Base-by-base conservation (phyloP, 352 stramenopile genomes). In the Pythium myriotylum region DNA sequence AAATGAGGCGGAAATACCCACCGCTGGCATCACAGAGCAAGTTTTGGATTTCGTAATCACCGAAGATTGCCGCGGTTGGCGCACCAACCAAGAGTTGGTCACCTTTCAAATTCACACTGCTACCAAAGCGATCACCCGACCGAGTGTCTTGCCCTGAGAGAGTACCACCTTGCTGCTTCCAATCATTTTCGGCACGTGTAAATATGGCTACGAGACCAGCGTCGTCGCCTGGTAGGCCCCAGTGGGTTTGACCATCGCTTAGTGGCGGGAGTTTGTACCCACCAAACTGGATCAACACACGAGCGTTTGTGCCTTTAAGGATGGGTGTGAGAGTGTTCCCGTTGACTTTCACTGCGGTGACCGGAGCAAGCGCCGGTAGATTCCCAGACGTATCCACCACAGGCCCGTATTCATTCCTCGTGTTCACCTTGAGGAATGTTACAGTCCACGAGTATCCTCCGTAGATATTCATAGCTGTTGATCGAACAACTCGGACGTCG, bases 381-480 rank as follows among this genome's bases (percentile, higher is more conserved):
- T 86, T 92, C 2, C 82, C 84, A 0, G 84, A 85, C 0, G 70
- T 83, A 46, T 92, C 84, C 9, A 85, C 33, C 13, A 93, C 73
- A 0, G 84, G 74, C 0, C 84, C 86, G 35, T 90, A 94, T 14
- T 84, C 67, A 39, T 89, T 91, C 49, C 73, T 85, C 13, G 81
- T 84, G 66, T 92, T 94, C 8, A 94, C 77, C 50, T 89, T 65
- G 3, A 90, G 35, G 54, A 95, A 95, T 13, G 86, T 95, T 35
- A 95, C 62, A 0, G 81, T 91, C 86, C 86, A 95, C n/a, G 86
- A 83, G 60, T 94, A 95, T 13, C 84, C 84, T 16, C 84, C 86
- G 45, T 74, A 89, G 3, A 43, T 45, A 42, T 95, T 93, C 78
- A 91, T 90, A 24, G 81, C 59, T 3, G 79, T 74, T 0, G 82